phyloP scores from a whole-genome alignment of 441 rosid species.

The Gossypium davidsonii region DNA sequence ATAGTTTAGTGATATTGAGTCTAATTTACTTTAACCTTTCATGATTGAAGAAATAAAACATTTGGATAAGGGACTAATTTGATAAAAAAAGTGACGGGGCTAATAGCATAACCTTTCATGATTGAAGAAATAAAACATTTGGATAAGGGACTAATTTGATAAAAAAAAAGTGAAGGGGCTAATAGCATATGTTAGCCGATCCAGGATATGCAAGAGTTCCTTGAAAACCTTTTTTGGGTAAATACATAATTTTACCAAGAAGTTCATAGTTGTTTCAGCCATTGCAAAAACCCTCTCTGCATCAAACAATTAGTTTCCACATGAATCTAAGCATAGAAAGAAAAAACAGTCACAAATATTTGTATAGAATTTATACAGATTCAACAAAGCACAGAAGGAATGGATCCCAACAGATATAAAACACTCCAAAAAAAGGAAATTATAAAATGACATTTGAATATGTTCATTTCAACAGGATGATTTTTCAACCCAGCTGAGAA shows the following conservation, averaged over 20 bases:
- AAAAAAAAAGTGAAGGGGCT: too few species aligned
- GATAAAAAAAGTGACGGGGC: too few species aligned
- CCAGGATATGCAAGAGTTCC: too few species aligned
- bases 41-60: too few species aligned
- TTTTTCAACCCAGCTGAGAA: conserved; percentile 20
- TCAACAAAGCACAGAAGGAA: conserved; percentile 21
- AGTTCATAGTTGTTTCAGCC: not conserved
- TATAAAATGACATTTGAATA: not conserved
- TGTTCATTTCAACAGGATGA: conserved; percentile 8
- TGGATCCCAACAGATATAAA: not conserved
- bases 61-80: too few species aligned
- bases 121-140: too few species aligned
- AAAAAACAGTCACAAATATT: not conserved
- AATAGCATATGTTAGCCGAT: too few species aligned
- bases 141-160: too few species aligned
- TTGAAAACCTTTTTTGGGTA: too few species aligned
- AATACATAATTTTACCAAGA: not conserved
- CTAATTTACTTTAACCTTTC: too few species aligned
- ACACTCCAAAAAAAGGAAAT: conserved; percentile 4
- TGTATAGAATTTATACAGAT: conserved; percentile 34
- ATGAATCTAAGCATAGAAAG: not conserved
- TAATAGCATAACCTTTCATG: too few species aligned
- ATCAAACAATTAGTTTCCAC: conserved; percentile 12
- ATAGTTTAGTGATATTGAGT: too few species aligned
- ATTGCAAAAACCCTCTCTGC: not conserved